These are phyloP conservation scores for Starmera quercuum DNA, from an alignment of 805 yeast genomes.

Conservation along the genomic window DNA sequence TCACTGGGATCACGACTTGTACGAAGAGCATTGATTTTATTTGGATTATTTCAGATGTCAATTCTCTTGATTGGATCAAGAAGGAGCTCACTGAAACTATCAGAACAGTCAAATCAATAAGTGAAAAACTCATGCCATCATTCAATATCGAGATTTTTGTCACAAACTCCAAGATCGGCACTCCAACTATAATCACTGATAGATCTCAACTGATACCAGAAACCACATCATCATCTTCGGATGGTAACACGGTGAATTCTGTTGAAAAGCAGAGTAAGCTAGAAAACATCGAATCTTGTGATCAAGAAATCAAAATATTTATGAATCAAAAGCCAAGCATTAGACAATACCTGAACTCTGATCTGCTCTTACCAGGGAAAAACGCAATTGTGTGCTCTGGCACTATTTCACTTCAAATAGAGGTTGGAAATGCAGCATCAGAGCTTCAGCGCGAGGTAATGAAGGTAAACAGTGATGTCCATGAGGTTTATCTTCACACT, in stretches of 20 bases:
- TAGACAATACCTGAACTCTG: neutral
- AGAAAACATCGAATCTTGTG: neutral
- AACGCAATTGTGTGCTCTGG: constrained; percentile 41
- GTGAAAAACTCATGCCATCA: neutral
- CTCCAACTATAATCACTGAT: neutral
- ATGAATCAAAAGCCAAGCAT: constrained; percentile 12
- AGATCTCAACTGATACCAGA: neutral
- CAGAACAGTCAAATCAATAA: neutral
- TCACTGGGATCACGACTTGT: constrained; percentile 6
- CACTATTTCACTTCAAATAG: constrained; percentile 30
- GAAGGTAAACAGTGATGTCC: constrained; percentile 17
- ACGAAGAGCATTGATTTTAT: constrained; percentile 28
- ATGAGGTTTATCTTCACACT: constrained; percentile 42
- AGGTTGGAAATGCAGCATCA: constrained; percentile 33
- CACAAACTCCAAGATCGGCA: constrained; percentile 19
- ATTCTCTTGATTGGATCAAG: constrained; percentile 32
- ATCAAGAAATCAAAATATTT: constrained; percentile 2
- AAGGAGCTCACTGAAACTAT: constrained; percentile 22
- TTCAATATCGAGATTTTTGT: constrained; percentile 19
- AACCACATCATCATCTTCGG: neutral
- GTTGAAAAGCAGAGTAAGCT: neutral
- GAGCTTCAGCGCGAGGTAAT: constrained; percentile 28
- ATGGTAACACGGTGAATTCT: neutral
- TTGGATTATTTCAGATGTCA: constrained; percentile 34
- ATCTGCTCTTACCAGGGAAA: constrained; percentile 13